A percentile compares a stretch with the other conserved stretches of the same genome.
Conservation (phyloP, 139 green algal genomes). For the Auxenochlorella pyrenoidosa region DNA sequence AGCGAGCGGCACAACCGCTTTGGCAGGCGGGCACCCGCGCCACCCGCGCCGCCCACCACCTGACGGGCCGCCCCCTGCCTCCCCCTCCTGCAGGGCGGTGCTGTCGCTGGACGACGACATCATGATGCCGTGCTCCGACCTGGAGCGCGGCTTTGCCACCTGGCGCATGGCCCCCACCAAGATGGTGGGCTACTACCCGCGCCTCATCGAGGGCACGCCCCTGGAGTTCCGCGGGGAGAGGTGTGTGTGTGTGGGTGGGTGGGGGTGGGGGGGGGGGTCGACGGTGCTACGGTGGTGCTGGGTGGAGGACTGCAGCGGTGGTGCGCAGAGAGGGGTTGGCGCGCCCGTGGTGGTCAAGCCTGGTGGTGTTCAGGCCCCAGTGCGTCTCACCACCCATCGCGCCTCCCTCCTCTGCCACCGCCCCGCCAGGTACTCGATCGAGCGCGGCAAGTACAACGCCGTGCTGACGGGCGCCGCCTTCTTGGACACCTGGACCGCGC, state of each 20-base stretch:
- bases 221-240: constrained; percentile 15
- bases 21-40: too few relatives aligned
- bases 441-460: constrained; percentile 49
- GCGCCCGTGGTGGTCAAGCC: neutral
- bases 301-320: too few relatives aligned
- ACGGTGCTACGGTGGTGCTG: too few relatives aligned
- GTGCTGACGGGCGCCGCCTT: constrained; percentile 62
- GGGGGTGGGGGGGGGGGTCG: neutral
- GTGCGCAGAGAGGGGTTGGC: neutral
- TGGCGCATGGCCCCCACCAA: constrained; percentile 32
- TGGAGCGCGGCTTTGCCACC: constrained; percentile 49
- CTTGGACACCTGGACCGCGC: constrained; percentile 46
- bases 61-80: too few relatives aligned
- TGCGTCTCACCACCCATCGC: neutral
- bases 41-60: too few relatives aligned
- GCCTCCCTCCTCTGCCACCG: neutral
- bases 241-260: neutral
- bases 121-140: constrained; percentile 50
- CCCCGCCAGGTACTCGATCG: constrained; percentile 33
- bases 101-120: constrained; percentile 63
- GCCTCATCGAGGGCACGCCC: constrained; percentile 29
- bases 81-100: constrained; percentile 28
- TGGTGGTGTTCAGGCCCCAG: too few relatives aligned
- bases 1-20: too few relatives aligned
- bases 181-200: constrained; percentile 54